Evolutionary conservation across 805 yeast species (phyloP).

Genomic region (Ogataea polymorpha): DNA sequence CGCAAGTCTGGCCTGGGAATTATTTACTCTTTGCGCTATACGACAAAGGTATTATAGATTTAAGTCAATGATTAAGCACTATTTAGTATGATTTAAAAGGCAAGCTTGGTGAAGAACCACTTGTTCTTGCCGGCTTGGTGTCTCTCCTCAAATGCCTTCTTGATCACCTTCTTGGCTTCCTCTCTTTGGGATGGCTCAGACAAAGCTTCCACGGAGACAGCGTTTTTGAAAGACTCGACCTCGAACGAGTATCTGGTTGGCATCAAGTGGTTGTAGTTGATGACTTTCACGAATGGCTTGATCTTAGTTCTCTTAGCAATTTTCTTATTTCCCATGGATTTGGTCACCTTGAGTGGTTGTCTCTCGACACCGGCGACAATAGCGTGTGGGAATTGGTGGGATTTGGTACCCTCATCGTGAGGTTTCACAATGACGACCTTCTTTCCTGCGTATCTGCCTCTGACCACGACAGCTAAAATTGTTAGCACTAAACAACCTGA

Average conservation of each 20-base stretch:
- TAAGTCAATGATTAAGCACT: constrained; percentile 14
- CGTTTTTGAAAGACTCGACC: constrained; percentile 91
- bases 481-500: constrained; percentile 32
- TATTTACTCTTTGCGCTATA: not conserved
- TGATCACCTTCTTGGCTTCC: constrained; percentile 98
- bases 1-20: not conserved
- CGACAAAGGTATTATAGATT: not conserved
- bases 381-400: constrained; percentile 99
- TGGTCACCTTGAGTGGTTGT: constrained; percentile 95
- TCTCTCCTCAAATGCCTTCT: constrained; percentile 99
- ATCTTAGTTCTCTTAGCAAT: constrained; percentile 95
- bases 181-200: constrained; percentile 97
- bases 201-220: constrained; percentile 89
- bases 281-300: constrained; percentile 98
- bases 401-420: constrained; percentile 97
- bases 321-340: constrained; percentile 93
- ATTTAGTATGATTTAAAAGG: constrained; percentile 31
- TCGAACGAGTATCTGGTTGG: constrained; percentile 99
- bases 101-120: constrained; percentile 96
- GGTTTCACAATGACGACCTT: constrained; percentile 98
- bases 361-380: constrained; percentile 99
- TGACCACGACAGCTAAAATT: constrained; percentile 87
- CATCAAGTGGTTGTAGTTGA: constrained; percentile 99
- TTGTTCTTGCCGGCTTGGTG: constrained; percentile 99
- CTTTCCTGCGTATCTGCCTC: constrained; percentile 99